phyloP scores from a whole-genome alignment of 129 eudicot species.

The Ambrosia artemisiifolia region DNA sequence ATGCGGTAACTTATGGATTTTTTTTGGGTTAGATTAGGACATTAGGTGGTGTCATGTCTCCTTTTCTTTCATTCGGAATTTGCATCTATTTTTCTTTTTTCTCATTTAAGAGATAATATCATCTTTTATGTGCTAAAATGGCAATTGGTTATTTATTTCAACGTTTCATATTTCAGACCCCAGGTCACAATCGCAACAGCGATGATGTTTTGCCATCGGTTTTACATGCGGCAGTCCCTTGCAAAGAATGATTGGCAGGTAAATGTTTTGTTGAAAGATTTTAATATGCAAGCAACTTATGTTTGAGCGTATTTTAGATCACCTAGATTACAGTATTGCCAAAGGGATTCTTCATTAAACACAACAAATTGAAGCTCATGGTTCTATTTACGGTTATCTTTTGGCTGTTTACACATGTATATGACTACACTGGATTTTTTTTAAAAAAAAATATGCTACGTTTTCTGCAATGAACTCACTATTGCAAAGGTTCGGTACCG shows the following conservation, averaged over 20 bases:
- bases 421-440: not conserved
- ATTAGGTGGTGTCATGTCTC: slow-evolving; percentile 14
- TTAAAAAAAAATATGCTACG: not conserved
- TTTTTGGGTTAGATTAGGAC: too few relatives aligned
- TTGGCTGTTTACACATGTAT: not conserved
- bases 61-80: not conserved
- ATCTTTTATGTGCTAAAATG: slow-evolving; percentile 12
- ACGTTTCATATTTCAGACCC: slow-evolving; percentile 53
- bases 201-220: slow-evolving; percentile 74
- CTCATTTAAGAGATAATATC: not conserved
- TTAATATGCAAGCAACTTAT: too few relatives aligned
- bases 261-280: slow-evolving; percentile 11
- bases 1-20: not conserved
- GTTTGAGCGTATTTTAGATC: too few relatives aligned
- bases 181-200: slow-evolving; percentile 78
- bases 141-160: slow-evolving; percentile 20
- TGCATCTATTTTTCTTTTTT: not conserved
- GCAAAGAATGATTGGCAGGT: slow-evolving; percentile 82
- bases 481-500: not conserved
- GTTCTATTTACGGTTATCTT: not conserved
- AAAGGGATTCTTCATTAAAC: not conserved
- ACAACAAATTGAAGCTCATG: not conserved
- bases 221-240: slow-evolving; percentile 76
- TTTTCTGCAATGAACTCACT: not conserved
- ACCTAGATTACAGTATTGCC: not conserved